phyloP scores from a whole-genome alignment of 106 monocot species.

The Dioscorea alata region DNA sequence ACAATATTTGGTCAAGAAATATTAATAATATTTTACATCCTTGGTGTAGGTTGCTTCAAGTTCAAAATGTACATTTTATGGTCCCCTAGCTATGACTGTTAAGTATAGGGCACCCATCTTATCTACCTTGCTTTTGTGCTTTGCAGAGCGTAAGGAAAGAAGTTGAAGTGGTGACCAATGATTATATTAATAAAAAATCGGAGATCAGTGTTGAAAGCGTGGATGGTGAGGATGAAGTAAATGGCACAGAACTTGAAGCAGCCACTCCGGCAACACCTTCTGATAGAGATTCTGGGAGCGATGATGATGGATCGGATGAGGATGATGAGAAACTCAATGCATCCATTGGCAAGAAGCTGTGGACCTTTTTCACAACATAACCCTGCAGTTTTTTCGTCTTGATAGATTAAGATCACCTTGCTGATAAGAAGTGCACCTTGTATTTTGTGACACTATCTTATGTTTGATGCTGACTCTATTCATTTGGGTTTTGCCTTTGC shows the following conservation, averaged over 20 bases:
- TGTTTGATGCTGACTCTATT: not conserved
- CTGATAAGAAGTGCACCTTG: not conserved
- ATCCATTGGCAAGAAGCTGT: conserved; percentile 63
- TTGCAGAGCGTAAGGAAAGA: no score
- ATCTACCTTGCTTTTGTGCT: no score
- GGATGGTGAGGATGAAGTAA: conserved; percentile 12
- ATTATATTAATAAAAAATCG: conserved; percentile 4
- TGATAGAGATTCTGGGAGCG: conserved; percentile 2
- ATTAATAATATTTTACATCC: not conserved
- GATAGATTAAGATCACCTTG: no score
- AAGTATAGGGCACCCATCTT: no score
- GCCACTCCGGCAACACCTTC: conserved; percentile 12
- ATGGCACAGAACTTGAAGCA: conserved; percentile 10
- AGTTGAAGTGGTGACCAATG: not conserved
- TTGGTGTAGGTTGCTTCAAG: not conserved
- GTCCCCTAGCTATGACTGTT: not conserved
- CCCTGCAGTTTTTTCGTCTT: no score
- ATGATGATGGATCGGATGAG: conserved; percentile 24
- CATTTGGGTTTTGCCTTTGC: not conserved
- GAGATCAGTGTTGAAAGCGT: conserved; percentile 21
- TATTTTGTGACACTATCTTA: conserved; percentile 1
- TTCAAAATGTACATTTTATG: not conserved
- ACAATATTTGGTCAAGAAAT: no score
- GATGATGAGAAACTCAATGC: conserved; percentile 29
- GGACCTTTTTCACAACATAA: conserved; percentile 64